Conservation (phyloP, 2,329 filamentous ascomycete genomes). For the Fusarium robinianum region DNA sequence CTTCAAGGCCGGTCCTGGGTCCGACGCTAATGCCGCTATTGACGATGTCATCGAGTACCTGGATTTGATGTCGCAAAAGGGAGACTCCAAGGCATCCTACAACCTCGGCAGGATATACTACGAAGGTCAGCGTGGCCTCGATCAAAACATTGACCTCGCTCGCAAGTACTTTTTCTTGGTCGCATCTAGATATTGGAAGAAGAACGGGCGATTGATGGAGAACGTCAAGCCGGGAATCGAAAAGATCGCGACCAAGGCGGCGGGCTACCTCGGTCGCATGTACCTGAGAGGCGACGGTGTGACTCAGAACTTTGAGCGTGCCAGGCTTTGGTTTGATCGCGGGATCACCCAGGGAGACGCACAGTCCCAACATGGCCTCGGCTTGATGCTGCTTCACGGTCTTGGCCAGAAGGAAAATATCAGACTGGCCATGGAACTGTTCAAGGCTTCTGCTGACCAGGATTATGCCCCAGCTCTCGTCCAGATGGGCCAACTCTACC, state of each 20-base stretch:
- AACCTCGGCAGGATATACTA: slow-evolving; percentile 86
- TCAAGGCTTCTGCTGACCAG: slow-evolving; percentile 79
- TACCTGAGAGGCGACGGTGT: slow-evolving; percentile 86
- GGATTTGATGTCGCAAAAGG: slow-evolving; percentile 86
- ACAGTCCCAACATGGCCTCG: slow-evolving; percentile 82
- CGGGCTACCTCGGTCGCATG: slow-evolving; percentile 87
- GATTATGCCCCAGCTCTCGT: slow-evolving; percentile 82
- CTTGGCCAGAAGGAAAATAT: slow-evolving; percentile 73
- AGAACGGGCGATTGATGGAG: slow-evolving; percentile 73
- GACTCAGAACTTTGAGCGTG: slow-evolving; percentile 75
- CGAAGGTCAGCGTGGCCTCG: slow-evolving; percentile 77
- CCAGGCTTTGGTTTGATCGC: slow-evolving; percentile 81
- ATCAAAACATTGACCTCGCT: slow-evolving; percentile 72
- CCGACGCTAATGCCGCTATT: slow-evolving; percentile 81
- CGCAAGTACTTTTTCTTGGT: slow-evolving; percentile 82
- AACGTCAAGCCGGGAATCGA: slow-evolving; percentile 73
- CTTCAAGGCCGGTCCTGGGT: slow-evolving; percentile 70
- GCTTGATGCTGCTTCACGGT: slow-evolving; percentile 81
- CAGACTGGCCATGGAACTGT: slow-evolving; percentile 72
- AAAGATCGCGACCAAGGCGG: slow-evolving; percentile 79
- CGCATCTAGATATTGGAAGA: slow-evolving; percentile 78
- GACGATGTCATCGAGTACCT: slow-evolving; percentile 95
- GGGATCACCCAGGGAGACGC: slow-evolving; percentile 77
- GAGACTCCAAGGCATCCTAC: slow-evolving; percentile 84
- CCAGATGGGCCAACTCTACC: slow-evolving; percentile 78